These are phyloP conservation scores for Butyriboletus appendiculatus DNA, from an alignment of 1,284 basidiomycete genomes.

Conservation along the genomic window DNA sequence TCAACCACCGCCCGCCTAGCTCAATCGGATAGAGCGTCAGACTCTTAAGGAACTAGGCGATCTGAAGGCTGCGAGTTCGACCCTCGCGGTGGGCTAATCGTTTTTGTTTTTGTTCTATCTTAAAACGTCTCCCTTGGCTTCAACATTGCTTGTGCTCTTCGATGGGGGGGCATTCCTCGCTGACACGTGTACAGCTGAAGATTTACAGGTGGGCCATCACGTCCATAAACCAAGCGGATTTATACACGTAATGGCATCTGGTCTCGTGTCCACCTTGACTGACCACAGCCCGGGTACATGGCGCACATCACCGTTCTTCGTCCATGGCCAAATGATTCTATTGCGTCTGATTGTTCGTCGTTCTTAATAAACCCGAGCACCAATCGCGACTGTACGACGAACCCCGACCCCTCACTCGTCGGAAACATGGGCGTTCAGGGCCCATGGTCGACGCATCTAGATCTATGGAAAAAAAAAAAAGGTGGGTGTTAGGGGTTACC, in stretches of 20 bases:
- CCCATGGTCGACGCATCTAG: too few species aligned
- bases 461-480: too few species aligned
- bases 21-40: slow-evolving; percentile 89
- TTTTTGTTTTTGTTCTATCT: too few species aligned
- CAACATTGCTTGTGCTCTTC: too few species aligned
- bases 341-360: not conserved
- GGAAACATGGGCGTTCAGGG: too few species aligned
- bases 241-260: not conserved
- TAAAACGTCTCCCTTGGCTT: too few species aligned
- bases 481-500: too few species aligned
- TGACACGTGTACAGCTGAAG: too few species aligned
- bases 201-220: too few species aligned
- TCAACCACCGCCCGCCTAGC: slow-evolving; percentile 62
- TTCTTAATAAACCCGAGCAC: not conserved
- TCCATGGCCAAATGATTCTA: not conserved
- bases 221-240: not conserved
- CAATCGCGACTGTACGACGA: not conserved
- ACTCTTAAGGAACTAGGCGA: slow-evolving; percentile 50
- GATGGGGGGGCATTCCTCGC: too few species aligned
- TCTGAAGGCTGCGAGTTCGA: slow-evolving; percentile 92
- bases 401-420: too few species aligned
- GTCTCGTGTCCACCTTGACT: not conserved
- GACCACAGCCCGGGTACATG: not conserved
- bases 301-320: not conserved
- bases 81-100: slow-evolving; percentile 82